These are phyloP conservation scores for Arabidopsis lyrata DNA, from an alignment of 441 rosid species.

Conservation along the genomic window DNA sequence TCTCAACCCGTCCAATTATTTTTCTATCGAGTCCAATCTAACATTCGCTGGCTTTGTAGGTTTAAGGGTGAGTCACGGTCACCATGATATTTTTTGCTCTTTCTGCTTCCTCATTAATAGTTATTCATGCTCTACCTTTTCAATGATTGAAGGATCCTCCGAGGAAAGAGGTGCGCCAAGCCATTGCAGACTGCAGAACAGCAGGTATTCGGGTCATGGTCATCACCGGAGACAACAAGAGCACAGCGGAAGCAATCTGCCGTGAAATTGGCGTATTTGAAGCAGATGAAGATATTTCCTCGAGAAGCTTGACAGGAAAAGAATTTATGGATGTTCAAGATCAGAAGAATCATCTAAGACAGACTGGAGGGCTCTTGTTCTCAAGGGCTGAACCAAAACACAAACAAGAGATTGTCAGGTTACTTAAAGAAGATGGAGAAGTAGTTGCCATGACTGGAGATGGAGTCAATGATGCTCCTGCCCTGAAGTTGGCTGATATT, in stretches of 20 bases:
- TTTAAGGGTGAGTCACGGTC: conserved; percentile 64
- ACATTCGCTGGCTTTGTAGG: conserved; percentile 86
- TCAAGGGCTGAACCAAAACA: conserved; percentile 98
- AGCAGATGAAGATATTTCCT: conserved; percentile 62
- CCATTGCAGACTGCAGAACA: conserved; percentile 88
- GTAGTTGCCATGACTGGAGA: conserved; percentile 99
- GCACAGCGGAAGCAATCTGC: conserved; percentile 97
- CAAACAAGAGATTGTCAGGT: conserved; percentile 95
- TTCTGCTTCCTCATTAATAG: conserved; percentile 8
- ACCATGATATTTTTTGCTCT: neutral
- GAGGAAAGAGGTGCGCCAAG: conserved; percentile 89
- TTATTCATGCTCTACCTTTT: conserved; percentile 12
- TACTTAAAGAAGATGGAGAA: conserved; percentile 95
- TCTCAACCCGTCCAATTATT: conserved; percentile 74
- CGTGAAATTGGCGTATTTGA: conserved; percentile 90
- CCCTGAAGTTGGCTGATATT: conserved; percentile 90
- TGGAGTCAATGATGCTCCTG: conserved; percentile 97
- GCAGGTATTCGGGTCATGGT: conserved; percentile 99
- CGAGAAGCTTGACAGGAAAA: conserved; percentile 81
- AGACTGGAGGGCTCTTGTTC: conserved; percentile 80
- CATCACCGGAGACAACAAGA: conserved; percentile 94
- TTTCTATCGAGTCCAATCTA: conserved; percentile 82
- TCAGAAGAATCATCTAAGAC: conserved; percentile 67
- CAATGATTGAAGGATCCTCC: conserved; percentile 83
- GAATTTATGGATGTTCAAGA: conserved; percentile 74